Base-by-base conservation (phyloP, 2,329 filamentous ascomycete genomes). In the Aspergillus texensis region DNA sequence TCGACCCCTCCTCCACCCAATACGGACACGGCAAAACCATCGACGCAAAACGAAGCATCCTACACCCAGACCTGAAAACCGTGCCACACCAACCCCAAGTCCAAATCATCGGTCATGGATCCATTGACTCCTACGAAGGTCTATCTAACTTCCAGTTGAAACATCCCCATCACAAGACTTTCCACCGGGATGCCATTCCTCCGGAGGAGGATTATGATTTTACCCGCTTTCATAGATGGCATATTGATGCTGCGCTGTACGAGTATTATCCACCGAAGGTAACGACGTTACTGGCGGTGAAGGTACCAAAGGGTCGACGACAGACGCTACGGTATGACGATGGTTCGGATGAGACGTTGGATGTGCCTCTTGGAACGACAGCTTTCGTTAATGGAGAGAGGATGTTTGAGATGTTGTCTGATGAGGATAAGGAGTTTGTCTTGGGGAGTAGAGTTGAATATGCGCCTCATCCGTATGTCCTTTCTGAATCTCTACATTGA, bases 31-130 rank as follows among this genome's bases (percentile, higher is more conserved):
- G 90, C 72, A 91, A 90, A 78, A 91, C 89, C 0, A 81, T 92
- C 55, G 90, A 92, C 69, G 83, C 83, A 9, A 88, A 88, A 74
- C 85, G 83, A 58, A 83, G 79, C 61, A 88, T 94, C 70, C 83
- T 94, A 21, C 90, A 93, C 72, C 91, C 91, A 0, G 91, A 94
- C 70, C 83, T 94, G 21, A 93, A 93, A 80, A 93, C 91, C 0
- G 87, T 94, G 48, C 91, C 91, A 0, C 88, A 92, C 69, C 91
- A 94, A 74, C 90, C 91, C 0, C 90, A 94, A 74, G 89, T 92
- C 1, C 91, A 94, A 72, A 88, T 93, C 60, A 93, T 94, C 65
- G 91, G 91, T 46, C 92, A 94, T 71, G 91, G 91, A 6, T 84
- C 85, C 54, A 84, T 94, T 1, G 75, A 84, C 1, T 84, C 86